Base-by-base conservation (phyloP, 1,284 basidiomycete species). In the Stereum hirsutum region DNA sequence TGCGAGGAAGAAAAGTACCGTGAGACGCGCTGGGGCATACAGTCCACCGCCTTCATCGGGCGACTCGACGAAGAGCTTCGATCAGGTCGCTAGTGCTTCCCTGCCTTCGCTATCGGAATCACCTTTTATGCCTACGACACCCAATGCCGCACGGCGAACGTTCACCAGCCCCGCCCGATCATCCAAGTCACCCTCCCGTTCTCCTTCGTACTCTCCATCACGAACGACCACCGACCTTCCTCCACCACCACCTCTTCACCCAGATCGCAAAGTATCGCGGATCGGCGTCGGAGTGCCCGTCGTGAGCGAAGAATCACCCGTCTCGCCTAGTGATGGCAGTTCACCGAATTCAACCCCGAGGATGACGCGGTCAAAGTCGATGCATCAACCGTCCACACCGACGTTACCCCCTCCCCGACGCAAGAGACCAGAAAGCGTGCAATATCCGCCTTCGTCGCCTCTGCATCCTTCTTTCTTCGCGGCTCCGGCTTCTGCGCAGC, bases 391-490 rank as follows among this genome's bases (percentile, higher is more conserved):
- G 8, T 57, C 63, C 6, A 60, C 69, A 7, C 68, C 70, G 1
- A 69, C 67, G 0, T 44, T 65, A 2, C 66, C 72, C 0, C 69
- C 73, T 0, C 61, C 61, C 0, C 63, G 60, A 2, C 62, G 74
- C 2, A 61, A 72, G 12, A 69, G 65, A 2, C 82, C 81, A 0
- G 81, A 83, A 51, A 83, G 79, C 52, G 67, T 76, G 25, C 79
- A 81, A 50, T 50, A 81, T 14, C 54, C 57, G 12, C 48, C 58
- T 2, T 51, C 65, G 7, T 41, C 45, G 12, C 34, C 41, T 7
- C 21, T 43, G 23, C 39, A 26, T 14, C 25, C 26, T 25, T 2
- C 39, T 6, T 19, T 25, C 24, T 3, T 32, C 28, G 17, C 34
- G 8, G 31, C n/a, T 14, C 23, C 39, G 23, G 33, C 28, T 27